Evolutionary conservation across 768 basidiomycete species (phyloP).

Genomic region (Hirschioporus abietinus): DNA sequence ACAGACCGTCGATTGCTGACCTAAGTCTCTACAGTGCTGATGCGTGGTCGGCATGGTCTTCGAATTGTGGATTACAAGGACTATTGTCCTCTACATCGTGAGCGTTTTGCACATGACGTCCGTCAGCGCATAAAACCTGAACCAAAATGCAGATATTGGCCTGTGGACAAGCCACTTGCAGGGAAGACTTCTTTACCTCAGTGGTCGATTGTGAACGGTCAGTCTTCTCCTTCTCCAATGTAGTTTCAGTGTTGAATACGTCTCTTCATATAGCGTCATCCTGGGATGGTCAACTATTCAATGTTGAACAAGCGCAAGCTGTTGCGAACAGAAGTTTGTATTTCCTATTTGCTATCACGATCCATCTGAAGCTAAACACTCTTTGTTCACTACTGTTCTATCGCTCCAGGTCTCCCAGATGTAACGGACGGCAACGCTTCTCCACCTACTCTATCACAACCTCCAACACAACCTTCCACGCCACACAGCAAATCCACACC

Average conservation of each 20-base stretch:
- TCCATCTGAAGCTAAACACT: too few relatives aligned
- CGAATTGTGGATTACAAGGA: background rate
- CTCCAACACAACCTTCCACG: background rate
- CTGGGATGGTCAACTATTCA: background rate
- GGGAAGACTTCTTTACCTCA: background rate
- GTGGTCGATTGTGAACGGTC: background rate
- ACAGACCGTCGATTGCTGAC: background rate
- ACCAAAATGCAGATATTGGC: background rate
- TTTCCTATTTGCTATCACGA: background rate
- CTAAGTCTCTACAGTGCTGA: background rate
- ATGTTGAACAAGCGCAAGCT: background rate
- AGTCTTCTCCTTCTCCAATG: background rate
- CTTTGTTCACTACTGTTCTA: background rate
- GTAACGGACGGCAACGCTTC: background rate
- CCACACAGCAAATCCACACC: background rate
- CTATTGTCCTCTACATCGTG: background rate
- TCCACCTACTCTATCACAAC: background rate
- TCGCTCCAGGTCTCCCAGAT: background rate
- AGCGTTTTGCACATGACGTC: background rate
- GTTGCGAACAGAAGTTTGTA: background rate
- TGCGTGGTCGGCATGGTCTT: background rate
- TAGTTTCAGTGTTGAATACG: background rate
- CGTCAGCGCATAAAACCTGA: background rate
- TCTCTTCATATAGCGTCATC: background rate
- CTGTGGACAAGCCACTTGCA: background rate